Evolutionary conservation across 192 early-diverging fungal species (phyloP), one percentile per base, ranked within the genome.

Genomic region (Blastocladiella britannica): DNA sequence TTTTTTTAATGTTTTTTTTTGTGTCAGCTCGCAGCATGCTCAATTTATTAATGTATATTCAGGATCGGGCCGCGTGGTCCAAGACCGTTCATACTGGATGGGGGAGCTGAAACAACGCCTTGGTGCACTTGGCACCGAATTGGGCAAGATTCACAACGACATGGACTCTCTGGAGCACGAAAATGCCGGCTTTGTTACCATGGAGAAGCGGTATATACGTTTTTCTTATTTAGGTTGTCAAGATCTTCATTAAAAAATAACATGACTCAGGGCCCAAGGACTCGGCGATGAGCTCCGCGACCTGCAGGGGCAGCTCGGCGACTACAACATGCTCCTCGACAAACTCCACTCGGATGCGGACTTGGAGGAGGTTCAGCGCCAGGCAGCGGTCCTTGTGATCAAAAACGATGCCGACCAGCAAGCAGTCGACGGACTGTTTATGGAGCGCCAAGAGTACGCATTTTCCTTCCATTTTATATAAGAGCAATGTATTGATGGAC

Each of bases 281-380:
- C 63, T 77, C 5, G 71, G 70, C 1, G 63, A 60, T 20, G 75
- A 75, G 55, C 63, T 80, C 28, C 61, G 73, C 6, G 78, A 75
- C 51, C 64, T 80, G 18, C 75, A 76, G 59, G 71, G 72, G 1
- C 73, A 73, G 55, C 65, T 78, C 9, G 73, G 75, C 22, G 73
- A 80, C 57, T 68, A 66, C 51, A 77, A 78, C 61, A 72, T 66
- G 2, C 60, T 78, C 1, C 69, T 78, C 6, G 73, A 78, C 62
- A 74, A 77, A 58, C 66, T 78, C 18, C 71, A 80, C 56, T 71
- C 74, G 8, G 78, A 76, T 52, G 59, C 72, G 9, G 78, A 80
- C 59, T 58, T 78, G 47, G 68, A 74, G 29, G 78, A 80, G 56
- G 65, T 79, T 53, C 70, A 78, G 62, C 62, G 68, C 59, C 65